A percentile compares a stretch with the other conserved stretches of the same genome.
Conservation (phyloP, 1,139 yeast genomes). For the Kodamaea sp. region DNA sequence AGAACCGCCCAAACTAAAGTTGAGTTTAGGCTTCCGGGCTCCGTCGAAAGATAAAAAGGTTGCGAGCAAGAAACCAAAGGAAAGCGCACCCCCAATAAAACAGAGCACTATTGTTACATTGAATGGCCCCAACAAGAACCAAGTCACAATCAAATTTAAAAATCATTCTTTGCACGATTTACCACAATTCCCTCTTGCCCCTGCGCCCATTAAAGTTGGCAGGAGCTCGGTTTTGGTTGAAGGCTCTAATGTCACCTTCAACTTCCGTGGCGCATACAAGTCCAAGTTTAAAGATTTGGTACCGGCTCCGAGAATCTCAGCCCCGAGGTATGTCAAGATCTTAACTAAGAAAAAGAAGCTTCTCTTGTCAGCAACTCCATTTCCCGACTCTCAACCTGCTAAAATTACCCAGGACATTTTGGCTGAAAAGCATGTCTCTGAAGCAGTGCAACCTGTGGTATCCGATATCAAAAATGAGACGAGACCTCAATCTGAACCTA, state of each 20-base stretch:
- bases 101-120: slow-evolving; percentile 6
- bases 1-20: slow-evolving; percentile 26
- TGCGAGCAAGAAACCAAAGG: slow-evolving; percentile 4
- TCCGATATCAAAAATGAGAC: not conserved
- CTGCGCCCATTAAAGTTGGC: slow-evolving; percentile 8
- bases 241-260: slow-evolving; percentile 12
- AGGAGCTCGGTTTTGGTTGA: slow-evolving; percentile 10
- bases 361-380: slow-evolving; percentile 21
- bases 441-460: not conserved
- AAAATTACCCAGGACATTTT: not conserved
- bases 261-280: slow-evolving; percentile 11
- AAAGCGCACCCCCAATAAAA: not conserved
- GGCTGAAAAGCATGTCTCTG: not conserved
- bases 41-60: slow-evolving; percentile 7
- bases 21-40: slow-evolving; percentile 7
- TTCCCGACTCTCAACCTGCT: slow-evolving; percentile 7
- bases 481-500: not conserved
- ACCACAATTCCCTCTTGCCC: not conserved
- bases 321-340: slow-evolving; percentile 30
- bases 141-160: slow-evolving; percentile 17
- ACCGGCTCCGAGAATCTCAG: slow-evolving; percentile 1
- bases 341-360: slow-evolving; percentile 24
- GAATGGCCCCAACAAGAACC: slow-evolving; percentile 2
- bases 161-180: slow-evolving; percentile 10
- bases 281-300: slow-evolving; percentile 8